phyloP scores from a whole-genome alignment of 2,329 filamentous ascomycete species.

The Cercospora canescens region DNA sequence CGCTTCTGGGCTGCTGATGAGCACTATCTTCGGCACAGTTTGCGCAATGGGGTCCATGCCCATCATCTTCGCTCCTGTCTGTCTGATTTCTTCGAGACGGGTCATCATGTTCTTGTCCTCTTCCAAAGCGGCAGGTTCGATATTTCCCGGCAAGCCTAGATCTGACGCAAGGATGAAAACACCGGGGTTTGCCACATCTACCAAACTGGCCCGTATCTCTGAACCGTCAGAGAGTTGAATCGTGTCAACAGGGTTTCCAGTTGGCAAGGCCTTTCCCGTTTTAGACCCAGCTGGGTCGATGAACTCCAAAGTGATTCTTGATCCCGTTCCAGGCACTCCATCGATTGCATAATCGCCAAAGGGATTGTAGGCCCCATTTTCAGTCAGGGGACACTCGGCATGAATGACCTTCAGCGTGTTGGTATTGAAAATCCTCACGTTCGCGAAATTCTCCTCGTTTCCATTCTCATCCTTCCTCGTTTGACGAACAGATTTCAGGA shows the following conservation, averaged over 20 bases:
- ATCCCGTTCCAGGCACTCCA: conserved; percentile 61
- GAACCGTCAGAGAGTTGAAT: conserved; percentile 41
- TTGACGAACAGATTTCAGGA: conserved; percentile 43
- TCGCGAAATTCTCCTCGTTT: conserved; percentile 34
- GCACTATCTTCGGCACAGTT: conserved; percentile 63
- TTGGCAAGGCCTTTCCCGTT: conserved; percentile 63
- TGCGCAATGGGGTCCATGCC: conserved; percentile 53
- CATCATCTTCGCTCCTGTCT: conserved; percentile 60
- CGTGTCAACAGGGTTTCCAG: conserved; percentile 55
- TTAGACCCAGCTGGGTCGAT: conserved; percentile 62
- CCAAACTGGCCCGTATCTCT: conserved; percentile 54
- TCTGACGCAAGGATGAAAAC: conserved; percentile 61
- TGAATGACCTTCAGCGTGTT: conserved; percentile 68
- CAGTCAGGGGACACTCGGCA: conserved; percentile 56
- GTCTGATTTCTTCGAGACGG: conserved; percentile 59
- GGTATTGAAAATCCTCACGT: conserved; percentile 66
- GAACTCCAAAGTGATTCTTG: conserved; percentile 62
- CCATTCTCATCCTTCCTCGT: conserved; percentile 29
- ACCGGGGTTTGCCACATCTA: conserved; percentile 66
- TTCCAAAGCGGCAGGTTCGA: conserved; percentile 58
- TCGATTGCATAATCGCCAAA: conserved; percentile 62
- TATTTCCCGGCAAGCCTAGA: conserved; percentile 51
- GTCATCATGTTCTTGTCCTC: conserved; percentile 50
- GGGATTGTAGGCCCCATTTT: conserved; percentile 41
- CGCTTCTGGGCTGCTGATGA: conserved; percentile 44